Percentiles rank a stretch among this genome's conserved stretches.
Evolutionary conservation across 495 filamentous ascomycete species (phyloP).

Genomic region (Cladorrhinum samala): DNA sequence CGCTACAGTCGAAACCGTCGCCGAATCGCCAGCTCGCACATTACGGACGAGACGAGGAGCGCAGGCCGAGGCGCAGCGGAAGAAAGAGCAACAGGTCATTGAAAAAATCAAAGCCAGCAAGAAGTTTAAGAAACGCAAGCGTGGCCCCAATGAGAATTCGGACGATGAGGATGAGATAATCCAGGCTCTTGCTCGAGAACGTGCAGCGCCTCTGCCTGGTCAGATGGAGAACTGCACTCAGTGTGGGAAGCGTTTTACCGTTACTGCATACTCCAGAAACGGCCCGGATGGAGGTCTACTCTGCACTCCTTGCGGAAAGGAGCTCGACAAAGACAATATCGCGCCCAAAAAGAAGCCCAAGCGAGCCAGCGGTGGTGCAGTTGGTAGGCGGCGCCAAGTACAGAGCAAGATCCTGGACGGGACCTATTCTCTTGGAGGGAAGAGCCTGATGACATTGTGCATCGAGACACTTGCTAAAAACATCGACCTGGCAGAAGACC

Average conservation of each 20-base stretch:
- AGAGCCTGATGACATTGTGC: slow-evolving; percentile 68
- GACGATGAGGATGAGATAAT: slow-evolving; percentile 47
- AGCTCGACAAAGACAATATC: slow-evolving; percentile 56
- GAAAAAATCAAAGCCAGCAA: slow-evolving; percentile 77
- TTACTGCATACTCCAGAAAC: slow-evolving; percentile 83
- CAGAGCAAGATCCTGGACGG: slow-evolving; percentile 79
- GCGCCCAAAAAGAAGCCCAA: slow-evolving; percentile 52
- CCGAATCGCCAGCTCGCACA: slow-evolving; percentile 5
- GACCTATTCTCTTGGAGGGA: slow-evolving; percentile 59
- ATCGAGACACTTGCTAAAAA: slow-evolving; percentile 80
- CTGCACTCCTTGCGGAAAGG: slow-evolving; percentile 79
- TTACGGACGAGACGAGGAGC: slow-evolving; percentile 23
- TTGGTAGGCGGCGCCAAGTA: slow-evolving; percentile 55
- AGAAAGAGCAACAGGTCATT: slow-evolving; percentile 58
- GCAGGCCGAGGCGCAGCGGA: slow-evolving; percentile 46
- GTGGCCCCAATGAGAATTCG: slow-evolving; percentile 35
- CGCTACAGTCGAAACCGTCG: slow-evolving; percentile 5
- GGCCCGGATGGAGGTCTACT: slow-evolving; percentile 77
- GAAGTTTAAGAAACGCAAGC: slow-evolving; percentile 63
- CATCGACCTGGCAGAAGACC: slow-evolving; percentile 72
- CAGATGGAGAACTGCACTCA: slow-evolving; percentile 84
- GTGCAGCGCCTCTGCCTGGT: slow-evolving; percentile 63
- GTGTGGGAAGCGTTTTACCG: slow-evolving; percentile 86
- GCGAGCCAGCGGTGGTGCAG: slow-evolving; percentile 36
- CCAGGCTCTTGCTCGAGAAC: slow-evolving; percentile 54